Conservation (phyloP, 2,329 filamentous ascomycete species). For the Leptodontidium sp. region DNA sequence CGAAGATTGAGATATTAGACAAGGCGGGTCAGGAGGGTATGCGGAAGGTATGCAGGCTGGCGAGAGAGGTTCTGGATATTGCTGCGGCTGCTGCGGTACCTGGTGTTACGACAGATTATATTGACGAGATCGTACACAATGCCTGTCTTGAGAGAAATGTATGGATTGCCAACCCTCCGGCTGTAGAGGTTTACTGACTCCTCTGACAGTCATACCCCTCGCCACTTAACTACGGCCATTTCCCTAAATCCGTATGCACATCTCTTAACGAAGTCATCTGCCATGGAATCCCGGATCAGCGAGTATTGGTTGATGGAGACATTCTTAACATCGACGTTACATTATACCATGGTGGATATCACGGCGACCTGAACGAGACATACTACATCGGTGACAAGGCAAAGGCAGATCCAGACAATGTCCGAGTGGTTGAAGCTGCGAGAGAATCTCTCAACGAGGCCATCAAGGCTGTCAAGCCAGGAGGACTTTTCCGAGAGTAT, state of each 20-base stretch:
- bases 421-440: slow-evolving; percentile 89
- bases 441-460: slow-evolving; percentile 90
- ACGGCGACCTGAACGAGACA: slow-evolving; percentile 97
- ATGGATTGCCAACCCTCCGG: slow-evolving; percentile 49
- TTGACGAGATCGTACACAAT: slow-evolving; percentile 94
- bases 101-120: slow-evolving; percentile 95
- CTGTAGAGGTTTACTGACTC: slow-evolving; percentile 33
- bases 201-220: slow-evolving; percentile 83
- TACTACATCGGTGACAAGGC: slow-evolving; percentile 97
- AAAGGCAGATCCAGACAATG: slow-evolving; percentile 81
- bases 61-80: slow-evolving; percentile 91
- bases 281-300: slow-evolving; percentile 95
- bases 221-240: slow-evolving; percentile 92
- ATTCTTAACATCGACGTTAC: slow-evolving; percentile 98
- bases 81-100: slow-evolving; percentile 84
- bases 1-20: slow-evolving; percentile 84
- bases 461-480: slow-evolving; percentile 92
- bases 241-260: slow-evolving; percentile 97
- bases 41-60: slow-evolving; percentile 88
- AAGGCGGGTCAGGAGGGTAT: slow-evolving; percentile 82
- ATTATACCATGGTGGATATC: slow-evolving; percentile 92
- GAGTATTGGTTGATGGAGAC: slow-evolving; percentile 87
- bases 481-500: slow-evolving; percentile 89
- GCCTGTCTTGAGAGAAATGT: slow-evolving; percentile 93
- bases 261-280: slow-evolving; percentile 98